Conservation (phyloP, 805 yeast species). For the Danielozyma ontarioensis region DNA sequence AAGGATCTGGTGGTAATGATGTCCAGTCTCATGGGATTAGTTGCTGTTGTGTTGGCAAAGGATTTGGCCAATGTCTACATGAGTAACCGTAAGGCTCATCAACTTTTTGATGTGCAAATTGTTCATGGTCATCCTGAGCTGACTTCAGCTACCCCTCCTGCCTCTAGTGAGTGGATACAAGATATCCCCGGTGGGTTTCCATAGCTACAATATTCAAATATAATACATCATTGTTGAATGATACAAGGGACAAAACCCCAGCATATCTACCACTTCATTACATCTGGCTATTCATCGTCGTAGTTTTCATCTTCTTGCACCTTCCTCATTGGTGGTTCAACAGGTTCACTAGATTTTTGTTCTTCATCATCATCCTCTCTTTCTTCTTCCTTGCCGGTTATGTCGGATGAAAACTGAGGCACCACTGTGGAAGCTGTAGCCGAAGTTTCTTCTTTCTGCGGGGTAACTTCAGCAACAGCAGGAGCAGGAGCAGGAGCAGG, state of each 20-base stretch:
- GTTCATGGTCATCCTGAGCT: too few relatives aligned
- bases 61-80: conserved; percentile 27
- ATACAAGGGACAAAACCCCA: too few relatives aligned
- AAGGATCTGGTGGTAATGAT: conserved; percentile 18
- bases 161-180: not conserved
- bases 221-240: too few relatives aligned
- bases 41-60: conserved; percentile 27
- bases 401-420: conserved; percentile 16
- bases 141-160: not conserved
- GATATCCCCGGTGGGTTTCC: not conserved
- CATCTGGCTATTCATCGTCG: conserved; percentile 30
- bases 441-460: conserved; percentile 2
- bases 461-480: not conserved
- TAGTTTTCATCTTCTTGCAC: conserved; percentile 44
- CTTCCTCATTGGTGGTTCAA: conserved; percentile 41
- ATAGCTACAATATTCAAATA: too few relatives aligned
- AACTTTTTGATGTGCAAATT: conserved; percentile 22
- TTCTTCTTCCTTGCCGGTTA: conserved; percentile 12
- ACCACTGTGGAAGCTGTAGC: conserved; percentile 3
- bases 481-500: conserved; percentile 1
- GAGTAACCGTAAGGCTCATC: conserved; percentile 23
- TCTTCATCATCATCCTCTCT: conserved; percentile 28
- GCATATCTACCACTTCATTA: too few relatives aligned
- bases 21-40: conserved; percentile 29
- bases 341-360: conserved; percentile 20